Percentiles rank a stretch among this genome's conserved stretches.
Conservation (phyloP, 2,329 filamentous ascomycete genomes). For the Alternaria arbusti region DNA sequence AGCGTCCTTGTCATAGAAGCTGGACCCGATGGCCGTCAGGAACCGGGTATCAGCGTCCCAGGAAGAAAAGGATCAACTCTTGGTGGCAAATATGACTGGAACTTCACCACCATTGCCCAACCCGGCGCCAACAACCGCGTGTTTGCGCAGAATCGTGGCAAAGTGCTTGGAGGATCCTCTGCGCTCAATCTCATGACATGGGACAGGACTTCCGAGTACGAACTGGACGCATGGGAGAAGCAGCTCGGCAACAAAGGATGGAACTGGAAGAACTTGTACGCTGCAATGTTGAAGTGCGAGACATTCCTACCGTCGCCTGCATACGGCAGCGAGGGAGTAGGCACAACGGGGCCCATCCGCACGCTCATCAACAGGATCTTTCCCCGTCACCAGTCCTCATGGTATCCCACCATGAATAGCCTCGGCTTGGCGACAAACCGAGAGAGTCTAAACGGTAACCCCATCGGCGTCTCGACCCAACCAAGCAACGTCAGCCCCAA, state of each 20-base stretch:
- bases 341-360: conserved; percentile 39
- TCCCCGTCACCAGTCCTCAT: conserved; percentile 53
- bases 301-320: conserved; percentile 34
- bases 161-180: conserved; percentile 57
- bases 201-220: conserved; percentile 38
- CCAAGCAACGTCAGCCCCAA: conserved; percentile 57
- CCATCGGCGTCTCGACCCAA: conserved; percentile 59
- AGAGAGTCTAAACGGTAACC: conserved; percentile 59
- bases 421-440: conserved; percentile 52
- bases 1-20: conserved; percentile 37
- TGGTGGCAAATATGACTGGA: conserved; percentile 42
- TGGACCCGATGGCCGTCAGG: conserved; percentile 36
- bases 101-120: conserved; percentile 56
- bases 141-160: conserved; percentile 54
- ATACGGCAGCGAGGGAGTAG: conserved; percentile 39
- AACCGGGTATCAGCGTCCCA: conserved; percentile 34
- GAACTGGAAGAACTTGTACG: conserved; percentile 41
- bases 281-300: conserved; percentile 43
- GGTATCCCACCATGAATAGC: conserved; percentile 56
- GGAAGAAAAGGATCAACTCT: conserved; percentile 38
- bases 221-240: conserved; percentile 43
- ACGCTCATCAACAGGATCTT: conserved; percentile 52
- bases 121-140: conserved; percentile 49
- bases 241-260: conserved; percentile 39
- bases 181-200: conserved; percentile 52